A percentile compares a stretch with the other conserved stretches of the same genome.
phyloP scores from a whole-genome alignment of 1,284 basidiomycete species.

The Megacollybia platyphylla region DNA sequence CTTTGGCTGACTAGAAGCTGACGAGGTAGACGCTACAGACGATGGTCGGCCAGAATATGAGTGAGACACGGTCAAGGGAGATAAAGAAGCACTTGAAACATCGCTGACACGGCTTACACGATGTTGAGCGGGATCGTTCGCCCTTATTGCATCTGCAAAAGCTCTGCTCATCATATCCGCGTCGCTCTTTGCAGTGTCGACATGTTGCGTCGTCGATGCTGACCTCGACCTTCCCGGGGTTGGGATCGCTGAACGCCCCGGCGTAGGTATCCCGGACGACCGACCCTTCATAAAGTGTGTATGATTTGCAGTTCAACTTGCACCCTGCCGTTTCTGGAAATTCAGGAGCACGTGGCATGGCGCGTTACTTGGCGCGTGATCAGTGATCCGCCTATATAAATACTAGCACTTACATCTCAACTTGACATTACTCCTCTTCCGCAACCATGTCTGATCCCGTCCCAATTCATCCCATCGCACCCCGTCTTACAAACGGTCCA shows the following conservation, averaged over 20 bases:
- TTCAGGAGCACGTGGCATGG: background rate
- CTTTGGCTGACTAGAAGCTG: conserved; percentile 9
- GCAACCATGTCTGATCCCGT: conserved; percentile 13
- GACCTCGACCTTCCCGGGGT: conserved; percentile 61
- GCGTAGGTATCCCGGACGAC: conserved; percentile 45
- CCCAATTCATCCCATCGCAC: conserved; percentile 47
- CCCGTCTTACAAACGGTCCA: conserved; percentile 44
- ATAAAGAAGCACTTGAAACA: conserved; percentile 31
- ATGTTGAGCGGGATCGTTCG: conserved; percentile 66
- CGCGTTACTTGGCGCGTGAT: background rate
- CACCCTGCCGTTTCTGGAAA: background rate
- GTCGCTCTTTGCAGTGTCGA: conserved; percentile 21
- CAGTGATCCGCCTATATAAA: background rate
- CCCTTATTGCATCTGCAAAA: conserved; percentile 63
- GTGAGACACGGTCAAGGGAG: conserved; percentile 17
- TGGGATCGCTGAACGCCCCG: conserved; percentile 46
- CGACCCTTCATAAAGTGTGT: conserved; percentile 12
- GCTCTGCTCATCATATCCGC: conserved; percentile 49
- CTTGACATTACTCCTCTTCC: background rate
- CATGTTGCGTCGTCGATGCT: conserved; percentile 32
- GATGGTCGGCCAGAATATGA: conserved; percentile 25
- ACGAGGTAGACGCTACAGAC: conserved; percentile 32
- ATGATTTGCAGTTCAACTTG: background rate
- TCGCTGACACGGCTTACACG: conserved; percentile 26
- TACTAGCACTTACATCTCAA: background rate